phyloP scores from a whole-genome alignment of 257 asterid species.

The Asclepias syriaca region DNA sequence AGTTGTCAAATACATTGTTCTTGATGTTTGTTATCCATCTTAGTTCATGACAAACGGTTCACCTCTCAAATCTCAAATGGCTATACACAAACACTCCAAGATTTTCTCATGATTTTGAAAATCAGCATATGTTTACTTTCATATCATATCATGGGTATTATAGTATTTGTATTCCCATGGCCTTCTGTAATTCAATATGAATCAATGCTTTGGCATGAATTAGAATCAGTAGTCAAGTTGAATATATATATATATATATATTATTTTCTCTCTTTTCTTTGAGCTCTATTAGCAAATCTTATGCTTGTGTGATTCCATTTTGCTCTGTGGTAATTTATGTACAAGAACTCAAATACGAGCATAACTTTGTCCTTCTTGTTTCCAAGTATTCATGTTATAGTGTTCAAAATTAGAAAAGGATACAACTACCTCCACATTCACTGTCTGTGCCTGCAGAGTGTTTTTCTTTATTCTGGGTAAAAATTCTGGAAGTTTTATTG shows the following conservation, averaged over 20 bases:
- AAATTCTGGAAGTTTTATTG: not conserved
- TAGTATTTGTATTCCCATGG: not conserved
- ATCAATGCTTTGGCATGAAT: not conserved
- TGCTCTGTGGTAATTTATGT: not conserved
- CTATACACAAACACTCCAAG: not conserved
- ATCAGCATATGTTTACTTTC: not conserved
- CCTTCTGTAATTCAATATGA: not conserved
- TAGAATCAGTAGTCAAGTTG: too few species aligned
- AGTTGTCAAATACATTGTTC: not conserved
- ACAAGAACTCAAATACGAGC: not conserved
- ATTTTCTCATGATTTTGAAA: not conserved
- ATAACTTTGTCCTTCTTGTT: not conserved
- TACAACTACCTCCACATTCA: not conserved
- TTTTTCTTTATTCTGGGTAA: not conserved
- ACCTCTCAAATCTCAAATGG: not conserved
- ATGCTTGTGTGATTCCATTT: not conserved
- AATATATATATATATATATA: too few species aligned
- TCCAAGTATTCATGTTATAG: not conserved
- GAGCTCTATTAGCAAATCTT: not conserved
- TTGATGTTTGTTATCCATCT: not conserved
- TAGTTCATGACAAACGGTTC: not conserved
- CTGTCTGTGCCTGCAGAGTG: not conserved
- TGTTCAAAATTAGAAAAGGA: not conserved
- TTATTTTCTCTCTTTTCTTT: not conserved
- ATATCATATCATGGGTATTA: not conserved